Base-by-base conservation (phyloP, 2,329 filamentous ascomycete species). In the Pseudocercospora vitis region DNA sequence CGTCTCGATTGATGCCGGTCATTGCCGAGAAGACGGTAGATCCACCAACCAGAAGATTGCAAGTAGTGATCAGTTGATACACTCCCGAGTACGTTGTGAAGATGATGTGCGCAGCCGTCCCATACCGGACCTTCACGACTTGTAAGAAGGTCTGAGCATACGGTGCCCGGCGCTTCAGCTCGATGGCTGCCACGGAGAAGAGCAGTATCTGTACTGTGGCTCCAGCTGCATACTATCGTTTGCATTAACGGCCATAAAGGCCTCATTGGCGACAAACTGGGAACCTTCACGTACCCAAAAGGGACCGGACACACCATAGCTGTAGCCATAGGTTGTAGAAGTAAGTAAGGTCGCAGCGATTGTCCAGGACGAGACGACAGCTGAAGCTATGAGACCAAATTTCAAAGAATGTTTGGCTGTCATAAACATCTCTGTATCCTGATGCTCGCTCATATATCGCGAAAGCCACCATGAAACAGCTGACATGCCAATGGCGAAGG, bases 371-470 rank as follows among this genome's bases (percentile, higher is more conserved):
- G 87, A 91, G 2, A 95, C 88, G 18, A 95, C 89, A 16, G 89
- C 90, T 3, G 87, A 87, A 7, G 88, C 89, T 1, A 95, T 89
- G 7, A 95, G 78, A 24, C 90, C 90, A 3, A 88, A 90, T 69
- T 95, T 95, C 60, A 95, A 87, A 1, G 88, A 90, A 58, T 90
- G 81, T 21, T 89, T 89, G 37, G 90, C 90, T 0, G 89, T 95
- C 60, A 82, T 90, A 77, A 95, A 95, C 84, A 91, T 92, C 73
- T 95, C 90, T 0, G 87, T 91, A 0, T 90, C 95, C 70, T 94
- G 89, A 3, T 40, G 32, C 33, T 11, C 90, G 76, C 71, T 89
- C 61, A 84, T 82, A 63, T 85, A 85, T 29, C 61, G 58, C 11
- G 63, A 66, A 28, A 66, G 58, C n/a, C 65, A 63, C 51, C 62